Conservation (phyloP, 1,284 basidiomycete genomes). For the Naganishia cerealis region DNA sequence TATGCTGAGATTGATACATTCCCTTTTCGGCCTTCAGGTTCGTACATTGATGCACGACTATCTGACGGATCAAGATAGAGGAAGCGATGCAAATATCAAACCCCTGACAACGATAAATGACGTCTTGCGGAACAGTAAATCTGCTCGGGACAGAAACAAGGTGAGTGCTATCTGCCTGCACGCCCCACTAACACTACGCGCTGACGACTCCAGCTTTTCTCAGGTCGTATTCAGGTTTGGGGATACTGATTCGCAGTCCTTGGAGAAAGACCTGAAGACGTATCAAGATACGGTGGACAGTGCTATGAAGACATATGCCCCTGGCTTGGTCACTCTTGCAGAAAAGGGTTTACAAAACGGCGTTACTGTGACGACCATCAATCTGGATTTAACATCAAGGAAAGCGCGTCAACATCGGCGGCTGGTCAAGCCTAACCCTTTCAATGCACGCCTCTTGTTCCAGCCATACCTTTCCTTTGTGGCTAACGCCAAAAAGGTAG, state of each 20-base stretch:
- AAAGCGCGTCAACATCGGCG: conserved; percentile 69
- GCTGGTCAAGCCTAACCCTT: conserved; percentile 86
- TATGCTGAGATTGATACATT: conserved; percentile 21
- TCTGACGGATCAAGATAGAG: conserved; percentile 81
- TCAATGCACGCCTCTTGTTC: conserved; percentile 91
- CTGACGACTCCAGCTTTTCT: conserved; percentile 14
- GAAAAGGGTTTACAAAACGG: conserved; percentile 25
- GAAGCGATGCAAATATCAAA: conserved; percentile 72
- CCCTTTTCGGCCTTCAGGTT: conserved; percentile 59
- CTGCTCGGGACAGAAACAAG: conserved; percentile 73
- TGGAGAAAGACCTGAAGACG: conserved; percentile 66
- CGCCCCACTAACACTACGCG: not conserved
- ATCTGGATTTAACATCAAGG: conserved; percentile 62
- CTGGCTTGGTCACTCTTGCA: conserved; percentile 63
- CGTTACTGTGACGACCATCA: conserved; percentile 25
- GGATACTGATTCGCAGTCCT: conserved; percentile 76
- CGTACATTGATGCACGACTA: conserved; percentile 86
- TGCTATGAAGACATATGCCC: conserved; percentile 84
- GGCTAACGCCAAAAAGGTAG: conserved; percentile 65
- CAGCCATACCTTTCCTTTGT: conserved; percentile 88
- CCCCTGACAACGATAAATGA: conserved; percentile 92
- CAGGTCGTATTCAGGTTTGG: conserved; percentile 85
- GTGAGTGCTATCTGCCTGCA: conserved; percentile 54
- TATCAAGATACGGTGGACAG: conserved; percentile 84
- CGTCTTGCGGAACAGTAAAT: conserved; percentile 78